A percentile compares a stretch with the other conserved stretches of the same genome.
phyloP scores from a whole-genome alignment of 2,329 filamentous ascomycete genomes.

The Cadophora malorum region DNA sequence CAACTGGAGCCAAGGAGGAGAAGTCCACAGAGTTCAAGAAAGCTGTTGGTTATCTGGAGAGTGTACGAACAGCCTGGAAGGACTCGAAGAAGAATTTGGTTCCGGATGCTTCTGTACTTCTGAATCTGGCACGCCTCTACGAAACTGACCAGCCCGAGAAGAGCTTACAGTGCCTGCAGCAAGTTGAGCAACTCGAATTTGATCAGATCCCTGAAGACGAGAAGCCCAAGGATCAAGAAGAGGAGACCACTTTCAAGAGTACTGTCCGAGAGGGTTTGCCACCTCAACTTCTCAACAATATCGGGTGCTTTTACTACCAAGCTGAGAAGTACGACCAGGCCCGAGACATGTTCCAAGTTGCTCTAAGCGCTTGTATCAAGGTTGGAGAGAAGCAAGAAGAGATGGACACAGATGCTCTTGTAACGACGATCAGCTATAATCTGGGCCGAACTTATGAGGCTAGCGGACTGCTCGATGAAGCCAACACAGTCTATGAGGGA shows the following conservation, averaged over 20 bases:
- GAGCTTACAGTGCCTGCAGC: conserved; percentile 87
- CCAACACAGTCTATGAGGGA: conserved; percentile 86
- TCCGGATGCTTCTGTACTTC: conserved; percentile 83
- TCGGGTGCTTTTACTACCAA: conserved; percentile 94
- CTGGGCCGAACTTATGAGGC: conserved; percentile 92
- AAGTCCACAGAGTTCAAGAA: conserved; percentile 86
- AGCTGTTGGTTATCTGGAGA: conserved; percentile 83
- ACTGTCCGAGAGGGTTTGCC: conserved; percentile 79
- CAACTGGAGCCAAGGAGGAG: conserved; percentile 78
- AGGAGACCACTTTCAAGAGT: conserved; percentile 64
- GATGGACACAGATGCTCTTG: conserved; percentile 85
- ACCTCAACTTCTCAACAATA: conserved; percentile 94
- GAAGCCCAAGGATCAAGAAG: conserved; percentile 62
- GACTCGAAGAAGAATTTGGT: conserved; percentile 84
- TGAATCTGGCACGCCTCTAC: conserved; percentile 91
- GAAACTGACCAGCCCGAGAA: conserved; percentile 87
- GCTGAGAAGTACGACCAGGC: conserved; percentile 81
- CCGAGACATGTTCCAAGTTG: conserved; percentile 89
- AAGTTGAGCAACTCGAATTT: conserved; percentile 89
- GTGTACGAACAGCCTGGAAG: conserved; percentile 87
- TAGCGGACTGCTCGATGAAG: conserved; percentile 79
- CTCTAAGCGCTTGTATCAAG: conserved; percentile 84
- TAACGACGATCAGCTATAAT: conserved; percentile 97
- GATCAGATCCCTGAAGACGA: conserved; percentile 78
- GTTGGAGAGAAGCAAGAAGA: conserved; percentile 77